Conservation (phyloP, 441 rosid genomes). For the Eugenia klotzschiana region DNA sequence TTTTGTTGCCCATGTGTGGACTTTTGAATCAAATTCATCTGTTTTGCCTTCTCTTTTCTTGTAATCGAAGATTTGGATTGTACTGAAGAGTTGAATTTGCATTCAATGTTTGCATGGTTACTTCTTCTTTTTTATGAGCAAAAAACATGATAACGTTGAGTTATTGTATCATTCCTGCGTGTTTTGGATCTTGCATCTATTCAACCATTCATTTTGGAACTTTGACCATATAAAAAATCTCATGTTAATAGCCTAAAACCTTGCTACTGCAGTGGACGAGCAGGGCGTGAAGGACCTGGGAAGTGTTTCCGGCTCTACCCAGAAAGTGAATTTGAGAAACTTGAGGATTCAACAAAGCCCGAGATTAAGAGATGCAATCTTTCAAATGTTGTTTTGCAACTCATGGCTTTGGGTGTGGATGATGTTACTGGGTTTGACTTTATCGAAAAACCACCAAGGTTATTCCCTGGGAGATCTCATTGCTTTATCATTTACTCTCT, state of each 20-base stretch:
- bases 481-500: neutral
- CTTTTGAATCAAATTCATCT: neutral
- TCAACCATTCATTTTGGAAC: neutral
- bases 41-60: neutral
- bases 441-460: slow-evolving; percentile 91
- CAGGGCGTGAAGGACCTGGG: slow-evolving; percentile 94
- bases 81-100: neutral
- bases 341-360: slow-evolving; percentile 79
- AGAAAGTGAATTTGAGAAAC: slow-evolving; percentile 78
- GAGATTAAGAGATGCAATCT: slow-evolving; percentile 92
- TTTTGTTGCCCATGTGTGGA: neutral
- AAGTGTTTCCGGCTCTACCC: slow-evolving; percentile 88
- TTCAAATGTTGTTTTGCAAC: slow-evolving; percentile 79
- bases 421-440: slow-evolving; percentile 91
- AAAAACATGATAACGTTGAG: neutral
- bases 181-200: neutral
- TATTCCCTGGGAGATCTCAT: neutral
- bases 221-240: neutral
- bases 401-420: slow-evolving; percentile 78
- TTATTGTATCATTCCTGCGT: neutral
- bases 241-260: neutral
- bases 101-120: neutral
- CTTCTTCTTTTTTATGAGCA: neutral
- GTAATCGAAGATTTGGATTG: neutral
- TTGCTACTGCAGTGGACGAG: slow-evolving; percentile 67